Evolutionary conservation across 2,329 filamentous ascomycete species (phyloP).

Genomic region (Endothia cerciana): DNA sequence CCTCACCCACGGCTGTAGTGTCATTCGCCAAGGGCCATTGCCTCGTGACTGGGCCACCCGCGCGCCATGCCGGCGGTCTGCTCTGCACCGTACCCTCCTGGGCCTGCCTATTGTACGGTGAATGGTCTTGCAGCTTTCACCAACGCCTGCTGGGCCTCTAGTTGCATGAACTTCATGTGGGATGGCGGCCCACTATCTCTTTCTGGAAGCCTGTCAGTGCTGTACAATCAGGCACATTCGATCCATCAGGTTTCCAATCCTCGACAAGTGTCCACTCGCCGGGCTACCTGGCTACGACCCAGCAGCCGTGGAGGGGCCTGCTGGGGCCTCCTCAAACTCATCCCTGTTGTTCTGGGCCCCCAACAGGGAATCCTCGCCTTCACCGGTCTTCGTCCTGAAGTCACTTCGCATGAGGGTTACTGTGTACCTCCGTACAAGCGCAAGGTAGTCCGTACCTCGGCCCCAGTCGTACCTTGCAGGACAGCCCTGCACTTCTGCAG

Average conservation of each 20-base stretch:
- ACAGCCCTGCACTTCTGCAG: constrained; percentile 19
- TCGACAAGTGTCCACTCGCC: constrained; percentile 3
- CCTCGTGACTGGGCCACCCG: not conserved
- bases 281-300: constrained; percentile 3
- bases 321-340: constrained; percentile 4
- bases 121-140: not conserved
- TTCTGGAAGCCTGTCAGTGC: constrained; percentile 27
- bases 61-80: constrained; percentile 13
- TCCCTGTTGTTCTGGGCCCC: constrained; percentile 19
- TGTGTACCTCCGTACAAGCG: constrained; percentile 7
- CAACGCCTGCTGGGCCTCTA: constrained; percentile 23
- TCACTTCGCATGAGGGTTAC: constrained; percentile 16
- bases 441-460: constrained; percentile 15
- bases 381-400: constrained; percentile 22
- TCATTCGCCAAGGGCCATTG: not conserved
- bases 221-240: constrained; percentile 21
- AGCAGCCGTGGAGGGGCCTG: constrained; percentile 20
- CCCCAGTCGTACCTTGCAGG: constrained; percentile 22
- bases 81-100: constrained; percentile 3
- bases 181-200: constrained; percentile 26
- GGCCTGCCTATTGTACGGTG: constrained; percentile 14
- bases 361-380: constrained; percentile 23
- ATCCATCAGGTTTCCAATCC: constrained; percentile 24
- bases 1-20: not conserved
- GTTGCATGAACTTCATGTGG: constrained; percentile 26